Conservation (phyloP, 164 flowering plant genomes). For the Houttuynia cordata region DNA sequence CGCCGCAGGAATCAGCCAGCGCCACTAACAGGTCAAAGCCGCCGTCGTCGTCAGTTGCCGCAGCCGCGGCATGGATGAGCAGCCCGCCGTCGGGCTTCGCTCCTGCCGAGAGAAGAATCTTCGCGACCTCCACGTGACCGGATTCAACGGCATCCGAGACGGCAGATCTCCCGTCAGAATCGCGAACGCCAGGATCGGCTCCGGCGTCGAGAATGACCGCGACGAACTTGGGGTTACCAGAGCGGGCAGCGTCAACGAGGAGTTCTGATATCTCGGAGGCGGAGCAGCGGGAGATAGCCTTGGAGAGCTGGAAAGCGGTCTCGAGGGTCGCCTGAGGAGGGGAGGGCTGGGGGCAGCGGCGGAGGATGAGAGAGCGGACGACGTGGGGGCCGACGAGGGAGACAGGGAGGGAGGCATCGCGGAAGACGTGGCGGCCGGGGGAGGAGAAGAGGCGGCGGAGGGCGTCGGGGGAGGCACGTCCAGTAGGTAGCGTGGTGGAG, state of each 20-base stretch:
- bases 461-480: conserved; percentile 45
- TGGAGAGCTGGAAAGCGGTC: conserved; percentile 16
- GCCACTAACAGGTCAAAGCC: conserved; percentile 36
- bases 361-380: conserved; percentile 21
- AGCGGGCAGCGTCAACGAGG: conserved; percentile 24
- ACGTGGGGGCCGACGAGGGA: conserved; percentile 42
- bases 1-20: conserved; percentile 9
- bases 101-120: conserved; percentile 16
- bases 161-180: conserved; percentile 20
- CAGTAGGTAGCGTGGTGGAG: conserved; percentile 60
- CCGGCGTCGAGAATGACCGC: conserved; percentile 42
- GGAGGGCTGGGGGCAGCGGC: conserved; percentile 6
- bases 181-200: conserved; percentile 30
- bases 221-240: conserved; percentile 22
- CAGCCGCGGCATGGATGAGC: conserved; percentile 38
- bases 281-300: conserved; percentile 41
- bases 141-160: conserved; percentile 26
- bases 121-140: conserved; percentile 15
- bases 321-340: conserved; percentile 12
- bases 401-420: conserved; percentile 49
- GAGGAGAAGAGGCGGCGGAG: conserved; percentile 47
- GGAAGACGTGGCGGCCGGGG: conserved; percentile 52
- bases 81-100: conserved; percentile 24
- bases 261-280: conserved; percentile 27
- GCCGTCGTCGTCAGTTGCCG: conserved; percentile 29